Conservation (phyloP, 768 basidiomycete genomes). For the Suillus subluteus region DNA sequence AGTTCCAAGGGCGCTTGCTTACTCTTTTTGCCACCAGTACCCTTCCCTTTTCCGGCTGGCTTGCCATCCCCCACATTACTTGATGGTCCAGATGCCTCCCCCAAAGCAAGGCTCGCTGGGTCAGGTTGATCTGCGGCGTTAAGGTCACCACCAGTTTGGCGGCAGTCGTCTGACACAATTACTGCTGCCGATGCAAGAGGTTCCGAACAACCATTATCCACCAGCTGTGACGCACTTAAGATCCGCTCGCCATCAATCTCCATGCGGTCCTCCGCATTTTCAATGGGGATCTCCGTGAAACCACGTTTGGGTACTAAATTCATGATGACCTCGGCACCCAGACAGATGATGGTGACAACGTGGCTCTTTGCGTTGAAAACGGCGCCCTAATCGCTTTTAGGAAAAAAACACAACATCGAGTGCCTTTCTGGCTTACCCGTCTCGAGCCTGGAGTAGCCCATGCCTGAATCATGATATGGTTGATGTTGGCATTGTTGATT, state of each 20-base stretch:
- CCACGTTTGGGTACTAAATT: constrained; percentile 30
- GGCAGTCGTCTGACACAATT: not conserved
- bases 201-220: constrained; percentile 6
- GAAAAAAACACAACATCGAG: not conserved
- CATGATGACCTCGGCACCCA: constrained; percentile 29
- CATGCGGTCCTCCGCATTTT: constrained; percentile 14
- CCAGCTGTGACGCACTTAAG: constrained; percentile 10
- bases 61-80: not conserved
- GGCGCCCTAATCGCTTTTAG: constrained; percentile 24
- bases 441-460: constrained; percentile 46
- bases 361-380: constrained; percentile 26
- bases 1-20: constrained; percentile 23
- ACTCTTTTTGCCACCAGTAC: constrained; percentile 19
- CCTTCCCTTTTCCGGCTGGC: constrained; percentile 21
- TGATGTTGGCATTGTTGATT: constrained; percentile 34
- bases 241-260: constrained; percentile 14
- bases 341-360: constrained; percentile 27
- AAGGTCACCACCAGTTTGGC: constrained; percentile 1
- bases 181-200: not conserved
- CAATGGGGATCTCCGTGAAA: constrained; percentile 17
- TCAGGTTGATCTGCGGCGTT: not conserved
- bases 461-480: constrained; percentile 40
- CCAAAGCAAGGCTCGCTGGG: not conserved
- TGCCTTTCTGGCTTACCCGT: constrained; percentile 30
- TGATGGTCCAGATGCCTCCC: not conserved